Evolutionary conservation across 2,329 filamentous ascomycete species (phyloP).

Genomic region (Botrytis squamosa): DNA sequence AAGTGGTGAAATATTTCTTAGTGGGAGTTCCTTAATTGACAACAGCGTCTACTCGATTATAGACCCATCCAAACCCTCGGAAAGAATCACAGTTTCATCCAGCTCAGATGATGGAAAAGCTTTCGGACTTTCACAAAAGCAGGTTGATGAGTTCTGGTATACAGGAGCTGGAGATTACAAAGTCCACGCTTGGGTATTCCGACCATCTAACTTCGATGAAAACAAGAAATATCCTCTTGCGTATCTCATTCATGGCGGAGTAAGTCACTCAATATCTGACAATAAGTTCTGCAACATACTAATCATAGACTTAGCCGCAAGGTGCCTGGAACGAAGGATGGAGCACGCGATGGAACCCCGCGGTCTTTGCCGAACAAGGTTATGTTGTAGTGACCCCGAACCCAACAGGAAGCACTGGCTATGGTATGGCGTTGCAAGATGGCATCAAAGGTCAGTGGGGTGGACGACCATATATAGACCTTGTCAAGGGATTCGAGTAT

Average conservation of each 20-base stretch:
- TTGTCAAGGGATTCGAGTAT: conserved; percentile 75
- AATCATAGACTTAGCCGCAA: conserved; percentile 32
- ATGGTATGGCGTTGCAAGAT: conserved; percentile 74
- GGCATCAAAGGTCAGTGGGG: conserved; percentile 82
- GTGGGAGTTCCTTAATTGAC: conserved; percentile 67
- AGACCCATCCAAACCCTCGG: conserved; percentile 43
- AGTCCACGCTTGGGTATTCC: conserved; percentile 64
- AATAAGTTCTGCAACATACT: neutral
- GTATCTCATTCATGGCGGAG: conserved; percentile 77
- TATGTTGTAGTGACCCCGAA: conserved; percentile 82
- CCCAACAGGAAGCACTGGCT: conserved; percentile 79
- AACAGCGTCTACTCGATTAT: conserved; percentile 65
- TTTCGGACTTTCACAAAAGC: conserved; percentile 62
- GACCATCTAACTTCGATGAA: conserved; percentile 65
- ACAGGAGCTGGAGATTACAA: conserved; percentile 60
- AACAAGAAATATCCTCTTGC: conserved; percentile 74
- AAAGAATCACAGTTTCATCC: conserved; percentile 55
- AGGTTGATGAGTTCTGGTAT: conserved; percentile 69
- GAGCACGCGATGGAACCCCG: conserved; percentile 81
- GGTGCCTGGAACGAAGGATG: conserved; percentile 39
- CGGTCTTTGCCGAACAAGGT: conserved; percentile 82
- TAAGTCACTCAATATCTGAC: conserved; percentile 22
- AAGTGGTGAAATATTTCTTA: conserved; percentile 58
- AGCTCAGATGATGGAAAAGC: conserved; percentile 63
- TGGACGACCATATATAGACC: conserved; percentile 77